Base-by-base conservation (phyloP, 2,329 filamentous ascomycete genomes). In the Monosporascus sp. region DNA sequence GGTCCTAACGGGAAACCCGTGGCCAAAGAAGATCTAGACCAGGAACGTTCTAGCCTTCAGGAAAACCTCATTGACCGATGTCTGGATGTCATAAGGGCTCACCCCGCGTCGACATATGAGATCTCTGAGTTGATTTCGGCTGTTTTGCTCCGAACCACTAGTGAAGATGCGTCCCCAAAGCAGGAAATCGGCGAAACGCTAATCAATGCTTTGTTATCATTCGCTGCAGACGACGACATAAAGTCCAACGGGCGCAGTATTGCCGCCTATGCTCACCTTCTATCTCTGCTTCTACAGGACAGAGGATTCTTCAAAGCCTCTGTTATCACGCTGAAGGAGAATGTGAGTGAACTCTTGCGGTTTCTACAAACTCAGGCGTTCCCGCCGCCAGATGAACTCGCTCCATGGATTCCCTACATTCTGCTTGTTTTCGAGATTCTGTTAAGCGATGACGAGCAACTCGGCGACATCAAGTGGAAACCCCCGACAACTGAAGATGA, bases 341-440 rank as follows among this genome's bases (percentile, higher is more conserved):
- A 87, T 63, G 87, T 97, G 41, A 77, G 78, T 9, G 85, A 85
- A 38, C 84, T 97, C 57, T 78, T 96, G 28, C 79, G 77, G 2
- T 97, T 97, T 68, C 81, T 99, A 61, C 87, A 88, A 63, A 74
- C 91, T 4, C 77, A 83, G 5, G 75, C 83, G 0, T 82, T 85
- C 26, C 82, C 86, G 52, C 78, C 87, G 3, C 75, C 80, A 0
- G 89, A 96, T 48, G 88, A 94, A 54, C 77, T 91, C n/a, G 89
- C 91, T 5, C 89, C 91, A 1, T 99, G 93, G 91, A 87, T 97
- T 58, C 89, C 91, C 14, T 92, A 94, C 64, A 85, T 97, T 35
- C 77, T 99, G 37, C 79, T 97, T 17, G 88, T 99, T 49, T 79
- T 97, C 48, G 94, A 99, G 75, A 89, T 89, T 51, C 77, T 97